These are phyloP conservation scores for Emiliania huxleyi DNA, from an alignment of 78 protist genomes.

Conservation along the genomic window DNA sequence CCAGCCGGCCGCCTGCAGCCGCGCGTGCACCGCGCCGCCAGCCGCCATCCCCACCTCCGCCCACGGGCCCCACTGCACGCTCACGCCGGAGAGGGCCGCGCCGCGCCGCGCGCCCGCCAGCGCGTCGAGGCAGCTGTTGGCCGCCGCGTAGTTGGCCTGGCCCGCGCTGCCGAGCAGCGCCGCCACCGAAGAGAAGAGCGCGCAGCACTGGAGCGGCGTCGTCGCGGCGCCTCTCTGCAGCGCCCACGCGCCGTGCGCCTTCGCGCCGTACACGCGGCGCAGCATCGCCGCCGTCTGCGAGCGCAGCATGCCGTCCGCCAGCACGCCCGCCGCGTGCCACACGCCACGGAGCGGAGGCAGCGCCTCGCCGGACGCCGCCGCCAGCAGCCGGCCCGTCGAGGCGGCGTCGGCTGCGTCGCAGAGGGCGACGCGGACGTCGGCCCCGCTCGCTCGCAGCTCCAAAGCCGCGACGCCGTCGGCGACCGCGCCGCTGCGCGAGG, in stretches of 20 bases:
- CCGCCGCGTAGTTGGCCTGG: constrained; percentile 66
- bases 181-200: constrained; percentile 38
- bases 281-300: not conserved
- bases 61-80: constrained; percentile 6
- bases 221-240: constrained; percentile 13
- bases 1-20: not conserved
- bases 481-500: too few relatives aligned
- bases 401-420: not conserved
- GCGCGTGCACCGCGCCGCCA: too few relatives aligned
- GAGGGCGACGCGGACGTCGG: too few relatives aligned
- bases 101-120: too few relatives aligned
- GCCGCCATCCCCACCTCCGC: not conserved
- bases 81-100: too few relatives aligned
- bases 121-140: constrained; percentile 75
- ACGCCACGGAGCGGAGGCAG: too few relatives aligned
- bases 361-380: too few relatives aligned
- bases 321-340: not conserved
- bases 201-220: constrained; percentile 38
- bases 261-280: not conserved
- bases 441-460: too few relatives aligned
- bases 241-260: constrained; percentile 52
- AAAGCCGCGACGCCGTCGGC: too few relatives aligned
- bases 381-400: too few relatives aligned
- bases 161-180: constrained; percentile 60
- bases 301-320: not conserved